phyloP scores from a whole-genome alignment of 2,329 filamentous ascomycete genomes.

The Simplicillium aogashimaense region DNA sequence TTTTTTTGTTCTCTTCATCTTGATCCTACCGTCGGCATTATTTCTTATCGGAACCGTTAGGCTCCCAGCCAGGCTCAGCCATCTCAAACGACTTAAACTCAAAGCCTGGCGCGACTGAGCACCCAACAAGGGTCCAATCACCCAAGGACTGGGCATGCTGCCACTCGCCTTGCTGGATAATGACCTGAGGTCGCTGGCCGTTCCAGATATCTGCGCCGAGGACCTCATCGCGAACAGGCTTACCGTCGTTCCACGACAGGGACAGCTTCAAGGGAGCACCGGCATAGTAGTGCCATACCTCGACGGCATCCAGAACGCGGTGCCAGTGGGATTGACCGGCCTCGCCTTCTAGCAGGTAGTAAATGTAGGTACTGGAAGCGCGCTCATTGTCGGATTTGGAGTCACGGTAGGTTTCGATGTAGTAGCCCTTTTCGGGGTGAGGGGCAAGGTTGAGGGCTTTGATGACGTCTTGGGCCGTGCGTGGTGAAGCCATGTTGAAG shows the following conservation, averaged over 20 bases:
- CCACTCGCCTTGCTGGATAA: conserved; percentile 30
- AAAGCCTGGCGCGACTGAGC: conserved; percentile 17
- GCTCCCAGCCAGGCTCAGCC: conserved; percentile 20
- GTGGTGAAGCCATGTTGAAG: no score
- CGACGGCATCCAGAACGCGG: conserved; percentile 33
- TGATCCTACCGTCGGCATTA: no score
- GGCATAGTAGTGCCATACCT: conserved; percentile 45
- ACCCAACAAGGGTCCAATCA: conserved; percentile 37
- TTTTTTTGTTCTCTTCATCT: no score
- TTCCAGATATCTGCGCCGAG: conserved; percentile 33
- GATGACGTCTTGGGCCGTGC: conserved; percentile 32
- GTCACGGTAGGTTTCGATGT: conserved; percentile 35
- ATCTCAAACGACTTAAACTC: conserved; percentile 18
- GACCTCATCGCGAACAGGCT: conserved; percentile 19
- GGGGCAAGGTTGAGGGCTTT: conserved; percentile 28
- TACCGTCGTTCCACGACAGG: conserved; percentile 32
- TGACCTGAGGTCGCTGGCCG: conserved; percentile 31
- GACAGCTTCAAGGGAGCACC: conserved; percentile 37
- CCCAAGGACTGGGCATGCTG: conserved; percentile 34
- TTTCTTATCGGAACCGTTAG: conserved; percentile 7
- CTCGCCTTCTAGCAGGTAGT: conserved; percentile 38
- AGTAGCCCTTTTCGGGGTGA: conserved; percentile 40
- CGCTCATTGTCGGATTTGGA: conserved; percentile 18
- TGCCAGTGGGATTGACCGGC: conserved; percentile 37
- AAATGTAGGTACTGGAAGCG: conserved; percentile 38